Evolutionary conservation across 495 filamentous ascomycete species (phyloP).

Genomic region (Penicillium flavigenum): DNA sequence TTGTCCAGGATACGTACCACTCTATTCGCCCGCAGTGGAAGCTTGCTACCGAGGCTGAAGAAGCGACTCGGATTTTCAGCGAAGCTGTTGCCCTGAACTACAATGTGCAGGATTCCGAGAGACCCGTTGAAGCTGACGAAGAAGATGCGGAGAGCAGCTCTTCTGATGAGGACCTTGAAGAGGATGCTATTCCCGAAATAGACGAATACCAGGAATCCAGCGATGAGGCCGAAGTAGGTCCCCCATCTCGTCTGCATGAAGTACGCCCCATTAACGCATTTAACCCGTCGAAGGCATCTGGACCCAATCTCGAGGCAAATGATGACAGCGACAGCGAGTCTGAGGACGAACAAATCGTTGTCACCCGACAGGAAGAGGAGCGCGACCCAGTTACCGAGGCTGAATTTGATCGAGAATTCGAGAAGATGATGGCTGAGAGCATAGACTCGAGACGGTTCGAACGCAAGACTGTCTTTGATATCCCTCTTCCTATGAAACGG

Average conservation of each 20-base stretch:
- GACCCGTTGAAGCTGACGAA: conserved; percentile 65
- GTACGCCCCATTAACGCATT: conserved; percentile 3
- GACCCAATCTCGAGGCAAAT: conserved; percentile 43
- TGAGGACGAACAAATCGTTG: conserved; percentile 83
- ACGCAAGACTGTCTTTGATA: conserved; percentile 88
- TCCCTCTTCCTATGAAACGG: conserved; percentile 84
- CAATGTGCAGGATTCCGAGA: conserved; percentile 70
- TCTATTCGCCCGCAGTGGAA: conserved; percentile 89
- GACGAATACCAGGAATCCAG: conserved; percentile 60
- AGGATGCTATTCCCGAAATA: conserved; percentile 53
- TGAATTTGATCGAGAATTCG: conserved; percentile 96
- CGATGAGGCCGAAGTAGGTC: conserved; percentile 56
- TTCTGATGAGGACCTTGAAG: conserved; percentile 64
- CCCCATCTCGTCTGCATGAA: neutral
- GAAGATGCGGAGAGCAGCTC: conserved; percentile 55
- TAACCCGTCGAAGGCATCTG: conserved; percentile 46
- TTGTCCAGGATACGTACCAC: conserved; percentile 88
- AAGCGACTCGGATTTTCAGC: conserved; percentile 81
- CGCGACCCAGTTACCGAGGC: conserved; percentile 92
- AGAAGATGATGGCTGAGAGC: conserved; percentile 98
- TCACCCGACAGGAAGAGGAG: conserved; percentile 85
- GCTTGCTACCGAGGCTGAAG: conserved; percentile 72
- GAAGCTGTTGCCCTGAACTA: conserved; percentile 87
- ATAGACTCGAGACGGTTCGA: conserved; percentile 92
- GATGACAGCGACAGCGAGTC: conserved; percentile 51